Percentiles rank a stretch among this genome's conserved stretches.
Conservation (phyloP, 2,329 filamentous ascomycete species). For the Hypoxylon sp. region DNA sequence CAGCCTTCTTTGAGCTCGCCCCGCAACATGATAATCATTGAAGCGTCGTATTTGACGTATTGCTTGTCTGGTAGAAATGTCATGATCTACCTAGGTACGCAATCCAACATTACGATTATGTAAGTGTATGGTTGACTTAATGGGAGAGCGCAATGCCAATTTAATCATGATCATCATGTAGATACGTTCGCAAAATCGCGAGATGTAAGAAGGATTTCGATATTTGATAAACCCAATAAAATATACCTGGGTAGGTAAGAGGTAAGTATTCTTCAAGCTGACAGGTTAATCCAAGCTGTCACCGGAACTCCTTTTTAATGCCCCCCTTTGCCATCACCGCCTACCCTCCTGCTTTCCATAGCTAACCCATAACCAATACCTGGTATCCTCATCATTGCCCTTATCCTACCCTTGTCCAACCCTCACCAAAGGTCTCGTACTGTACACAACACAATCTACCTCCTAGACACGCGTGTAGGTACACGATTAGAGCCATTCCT, state of each 20-base stretch:
- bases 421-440: too few species aligned
- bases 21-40: slow-evolving; percentile 28
- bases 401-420: neutral
- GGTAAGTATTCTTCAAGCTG: slow-evolving; percentile 1
- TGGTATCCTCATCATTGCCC: slow-evolving; percentile 5
- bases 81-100: slow-evolving; percentile 1
- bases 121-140: neutral
- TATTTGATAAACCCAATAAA: neutral
- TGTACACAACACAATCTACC: slow-evolving; percentile 22
- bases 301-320: slow-evolving; percentile 29
- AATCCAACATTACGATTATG: neutral
- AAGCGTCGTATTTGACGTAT: slow-evolving; percentile 21
- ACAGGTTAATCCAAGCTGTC: slow-evolving; percentile 3
- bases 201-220: neutral
- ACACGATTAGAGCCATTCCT: slow-evolving; percentile 45
- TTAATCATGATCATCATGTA: neutral
- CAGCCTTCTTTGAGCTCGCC: slow-evolving; percentile 14
- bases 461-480: slow-evolving; percentile 44
- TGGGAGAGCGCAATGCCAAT: neutral
- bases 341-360: slow-evolving; percentile 6
- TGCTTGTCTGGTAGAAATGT: slow-evolving; percentile 1
- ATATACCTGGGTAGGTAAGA: too few species aligned
- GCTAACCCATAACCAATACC: slow-evolving; percentile 15
- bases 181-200: neutral
- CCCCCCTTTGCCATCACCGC: slow-evolving; percentile 4